A percentile compares a stretch with the other conserved stretches of the same genome.
phyloP scores from a whole-genome alignment of 192 early-diverging fungal genomes.

The Dissophora ornata region DNA sequence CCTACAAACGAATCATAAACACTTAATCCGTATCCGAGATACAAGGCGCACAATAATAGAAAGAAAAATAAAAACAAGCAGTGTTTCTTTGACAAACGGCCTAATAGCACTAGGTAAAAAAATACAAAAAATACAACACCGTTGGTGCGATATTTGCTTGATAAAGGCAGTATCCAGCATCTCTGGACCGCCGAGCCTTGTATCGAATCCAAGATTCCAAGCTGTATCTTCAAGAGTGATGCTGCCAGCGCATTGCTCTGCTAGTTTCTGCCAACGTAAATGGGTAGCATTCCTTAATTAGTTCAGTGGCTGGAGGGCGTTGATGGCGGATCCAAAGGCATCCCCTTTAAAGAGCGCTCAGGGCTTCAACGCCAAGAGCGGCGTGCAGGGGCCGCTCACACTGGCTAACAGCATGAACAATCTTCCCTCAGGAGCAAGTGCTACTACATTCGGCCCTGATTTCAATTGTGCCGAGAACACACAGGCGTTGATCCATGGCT shows the following conservation, averaged over 20 bases:
- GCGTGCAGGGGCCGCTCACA: conserved; percentile 13
- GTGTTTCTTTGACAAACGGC: no score
- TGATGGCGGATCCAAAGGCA: conserved; percentile 17
- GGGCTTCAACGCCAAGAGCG: conserved; percentile 30
- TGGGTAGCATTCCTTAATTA: conserved; percentile 60
- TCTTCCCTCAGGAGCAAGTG: background rate
- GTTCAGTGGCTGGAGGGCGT: conserved; percentile 69
- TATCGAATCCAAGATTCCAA: conserved; percentile 59
- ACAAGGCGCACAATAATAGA: no score
- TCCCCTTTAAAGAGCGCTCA: conserved; percentile 3
- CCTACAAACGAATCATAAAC: no score
- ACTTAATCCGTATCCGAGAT: no score
- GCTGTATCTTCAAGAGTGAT: conserved; percentile 73
- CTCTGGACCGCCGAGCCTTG: conserved; percentile 63
- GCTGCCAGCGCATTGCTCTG: conserved; percentile 73
- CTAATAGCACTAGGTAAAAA: no score
- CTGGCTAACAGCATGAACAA: background rate
- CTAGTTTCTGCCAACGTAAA: conserved; percentile 66
- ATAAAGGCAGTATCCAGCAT: no score
- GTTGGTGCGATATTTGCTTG: no score
- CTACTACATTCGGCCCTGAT: background rate
- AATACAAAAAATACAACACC: no score
- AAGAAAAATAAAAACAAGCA: no score
- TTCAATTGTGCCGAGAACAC: no score
- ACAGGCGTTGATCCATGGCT: no score